Conservation (phyloP, 2,329 filamentous ascomycete species). For the Pseudogymnoascus sp. region DNA sequence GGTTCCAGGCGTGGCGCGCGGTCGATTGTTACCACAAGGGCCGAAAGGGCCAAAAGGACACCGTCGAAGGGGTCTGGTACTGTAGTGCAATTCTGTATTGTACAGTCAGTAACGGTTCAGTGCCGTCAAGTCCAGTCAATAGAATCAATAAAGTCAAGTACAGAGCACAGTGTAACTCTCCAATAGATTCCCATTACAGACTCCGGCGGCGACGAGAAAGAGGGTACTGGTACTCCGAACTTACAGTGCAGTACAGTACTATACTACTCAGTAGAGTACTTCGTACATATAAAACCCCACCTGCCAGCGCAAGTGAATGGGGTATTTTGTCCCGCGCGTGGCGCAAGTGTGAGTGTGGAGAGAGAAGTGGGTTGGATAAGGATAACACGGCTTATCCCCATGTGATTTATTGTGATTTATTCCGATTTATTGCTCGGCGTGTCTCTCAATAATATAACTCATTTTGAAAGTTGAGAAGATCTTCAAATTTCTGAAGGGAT, state of each 20-base stretch:
- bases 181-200: background rate
- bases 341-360: background rate
- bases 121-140: background rate
- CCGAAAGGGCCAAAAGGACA: background rate
- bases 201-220: background rate
- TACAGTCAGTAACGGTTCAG: background rate
- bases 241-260: background rate
- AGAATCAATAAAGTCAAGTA: background rate
- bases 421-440: background rate
- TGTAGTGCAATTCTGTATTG: background rate
- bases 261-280: background rate
- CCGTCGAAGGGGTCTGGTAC: background rate
- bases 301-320: background rate
- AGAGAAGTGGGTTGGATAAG: constrained; percentile 11
- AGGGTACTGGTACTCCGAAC: background rate
- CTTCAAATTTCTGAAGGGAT: background rate
- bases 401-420: background rate
- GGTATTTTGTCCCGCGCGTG: constrained; percentile 8
- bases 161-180: background rate
- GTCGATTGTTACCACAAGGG: background rate
- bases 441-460: background rate
- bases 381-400: constrained; percentile 11
- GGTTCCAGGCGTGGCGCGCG: background rate
- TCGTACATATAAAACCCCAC: constrained; percentile 5
- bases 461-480: background rate